phyloP scores from a whole-genome alignment of 495 filamentous ascomycete genomes.

The Annulohypoxylon bovei region DNA sequence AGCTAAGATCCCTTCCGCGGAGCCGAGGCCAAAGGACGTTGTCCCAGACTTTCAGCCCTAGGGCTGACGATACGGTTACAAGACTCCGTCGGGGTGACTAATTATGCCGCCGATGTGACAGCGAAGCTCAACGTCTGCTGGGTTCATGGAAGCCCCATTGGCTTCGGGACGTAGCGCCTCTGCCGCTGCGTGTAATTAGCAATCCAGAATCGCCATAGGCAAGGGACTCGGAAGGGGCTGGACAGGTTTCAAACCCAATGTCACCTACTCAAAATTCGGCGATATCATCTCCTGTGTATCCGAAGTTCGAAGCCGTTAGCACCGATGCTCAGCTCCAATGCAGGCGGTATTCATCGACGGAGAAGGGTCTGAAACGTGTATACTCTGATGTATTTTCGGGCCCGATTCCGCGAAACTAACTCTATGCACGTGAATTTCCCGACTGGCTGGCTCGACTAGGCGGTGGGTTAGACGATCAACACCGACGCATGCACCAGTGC shows the following conservation, averaged over 20 bases:
- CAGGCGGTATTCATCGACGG: background rate
- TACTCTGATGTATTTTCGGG: background rate
- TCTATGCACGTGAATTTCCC: conserved; percentile 13
- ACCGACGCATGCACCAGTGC: background rate
- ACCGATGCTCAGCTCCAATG: conserved; percentile 5
- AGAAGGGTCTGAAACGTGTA: background rate
- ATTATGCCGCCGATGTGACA: background rate
- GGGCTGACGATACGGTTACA: conserved; percentile 14
- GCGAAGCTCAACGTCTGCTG: background rate
- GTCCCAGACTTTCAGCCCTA: conserved; percentile 14
- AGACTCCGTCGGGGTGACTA: conserved; percentile 2
- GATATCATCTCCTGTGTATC: background rate
- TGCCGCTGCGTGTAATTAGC: background rate
- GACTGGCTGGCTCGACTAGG: conserved; percentile 14
- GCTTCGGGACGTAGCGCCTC: background rate
- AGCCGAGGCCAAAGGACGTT: background rate
- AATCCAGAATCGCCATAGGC: background rate
- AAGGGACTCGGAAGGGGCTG: background rate
- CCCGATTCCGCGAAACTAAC: no score
- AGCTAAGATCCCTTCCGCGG: conserved; percentile 17
- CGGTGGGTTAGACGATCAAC: background rate
- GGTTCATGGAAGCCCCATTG: background rate
- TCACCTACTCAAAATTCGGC: background rate
- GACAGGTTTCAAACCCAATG: background rate
- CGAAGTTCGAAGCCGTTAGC: background rate